These are phyloP conservation scores for Nicotiana noctiflora DNA, from an alignment of 257 asterid species.

Conservation along the genomic window DNA sequence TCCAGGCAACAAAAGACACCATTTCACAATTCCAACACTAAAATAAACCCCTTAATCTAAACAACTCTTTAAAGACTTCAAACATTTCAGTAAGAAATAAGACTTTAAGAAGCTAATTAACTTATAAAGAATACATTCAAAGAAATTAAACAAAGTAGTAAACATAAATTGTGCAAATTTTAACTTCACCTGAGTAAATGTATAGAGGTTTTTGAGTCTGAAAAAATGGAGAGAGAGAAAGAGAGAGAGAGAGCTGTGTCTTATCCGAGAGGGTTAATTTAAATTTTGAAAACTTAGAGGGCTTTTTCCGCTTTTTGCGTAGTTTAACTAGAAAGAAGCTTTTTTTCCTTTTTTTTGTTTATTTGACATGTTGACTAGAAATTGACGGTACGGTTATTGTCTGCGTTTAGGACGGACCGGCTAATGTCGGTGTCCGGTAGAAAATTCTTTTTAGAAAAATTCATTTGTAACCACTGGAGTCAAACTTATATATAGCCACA, in stretches of 20 bases:
- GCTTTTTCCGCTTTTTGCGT: conserved; percentile 7
- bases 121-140: not conserved
- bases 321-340: not conserved
- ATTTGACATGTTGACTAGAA: conserved; percentile 5
- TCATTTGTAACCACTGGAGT: too few relatives aligned
- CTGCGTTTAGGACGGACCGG: not conserved
- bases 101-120: not conserved
- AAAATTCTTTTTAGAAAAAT: too few relatives aligned
- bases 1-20: conserved; percentile 7
- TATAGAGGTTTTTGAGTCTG: not conserved
- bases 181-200: not conserved
- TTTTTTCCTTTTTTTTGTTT: not conserved
- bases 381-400: not conserved
- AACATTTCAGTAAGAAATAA: not conserved
- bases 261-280: conserved; percentile 26
- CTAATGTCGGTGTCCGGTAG: not conserved
- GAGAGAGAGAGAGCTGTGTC: conserved; percentile 1
- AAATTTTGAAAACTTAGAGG: conserved; percentile 35
- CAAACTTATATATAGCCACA: too few relatives aligned
- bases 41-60: not conserved
- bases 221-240: conserved; percentile 19
- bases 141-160: not conserved
- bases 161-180: not conserved
- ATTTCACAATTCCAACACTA: not conserved
- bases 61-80: not conserved